Evolutionary conservation across 805 yeast species (phyloP).

Genomic region (Komagataella mondaviorum): DNA sequence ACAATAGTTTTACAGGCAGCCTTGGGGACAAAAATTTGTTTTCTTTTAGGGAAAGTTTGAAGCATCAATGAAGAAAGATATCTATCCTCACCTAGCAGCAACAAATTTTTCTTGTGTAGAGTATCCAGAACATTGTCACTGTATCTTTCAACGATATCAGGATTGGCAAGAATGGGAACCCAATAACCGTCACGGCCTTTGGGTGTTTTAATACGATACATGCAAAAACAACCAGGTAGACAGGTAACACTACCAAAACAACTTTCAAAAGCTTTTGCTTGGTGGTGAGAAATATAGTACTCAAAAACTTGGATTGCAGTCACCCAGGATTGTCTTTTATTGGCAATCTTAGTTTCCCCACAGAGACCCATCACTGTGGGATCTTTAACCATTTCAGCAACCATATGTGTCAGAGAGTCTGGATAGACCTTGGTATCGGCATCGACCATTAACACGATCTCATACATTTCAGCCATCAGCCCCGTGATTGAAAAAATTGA

Average conservation of each 20-base stretch:
- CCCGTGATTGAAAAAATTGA: constrained; percentile 79
- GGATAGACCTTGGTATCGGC: constrained; percentile 88
- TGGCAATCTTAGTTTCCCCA: constrained; percentile 88
- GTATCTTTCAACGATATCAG: constrained; percentile 86
- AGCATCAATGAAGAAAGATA: constrained; percentile 77
- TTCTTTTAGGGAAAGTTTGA: constrained; percentile 79
- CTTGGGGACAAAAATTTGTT: constrained; percentile 74
- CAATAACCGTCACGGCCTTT: constrained; percentile 69
- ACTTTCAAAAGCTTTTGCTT: constrained; percentile 89
- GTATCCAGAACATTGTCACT: constrained; percentile 78
- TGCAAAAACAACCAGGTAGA: constrained; percentile 89
- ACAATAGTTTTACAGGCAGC: constrained; percentile 89
- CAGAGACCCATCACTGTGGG: constrained; percentile 85
- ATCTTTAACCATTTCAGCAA: constrained; percentile 78
- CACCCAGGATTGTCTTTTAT: constrained; percentile 76
- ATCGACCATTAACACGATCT: constrained; percentile 80
- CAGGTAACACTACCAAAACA: constrained; percentile 92
- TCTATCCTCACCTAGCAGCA: constrained; percentile 85
- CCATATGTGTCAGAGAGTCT: constrained; percentile 81
- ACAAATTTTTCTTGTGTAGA: constrained; percentile 73
- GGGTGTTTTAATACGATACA: constrained; percentile 85
- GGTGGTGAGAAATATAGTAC: constrained; percentile 88
- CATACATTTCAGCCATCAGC: constrained; percentile 71
- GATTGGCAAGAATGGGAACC: constrained; percentile 90
- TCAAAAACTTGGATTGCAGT: constrained; percentile 91